Evolutionary conservation across 2,329 filamentous ascomycete genomes (phyloP), one percentile per base, ranked within the genome.

Genomic region (Septoria petroselini): DNA sequence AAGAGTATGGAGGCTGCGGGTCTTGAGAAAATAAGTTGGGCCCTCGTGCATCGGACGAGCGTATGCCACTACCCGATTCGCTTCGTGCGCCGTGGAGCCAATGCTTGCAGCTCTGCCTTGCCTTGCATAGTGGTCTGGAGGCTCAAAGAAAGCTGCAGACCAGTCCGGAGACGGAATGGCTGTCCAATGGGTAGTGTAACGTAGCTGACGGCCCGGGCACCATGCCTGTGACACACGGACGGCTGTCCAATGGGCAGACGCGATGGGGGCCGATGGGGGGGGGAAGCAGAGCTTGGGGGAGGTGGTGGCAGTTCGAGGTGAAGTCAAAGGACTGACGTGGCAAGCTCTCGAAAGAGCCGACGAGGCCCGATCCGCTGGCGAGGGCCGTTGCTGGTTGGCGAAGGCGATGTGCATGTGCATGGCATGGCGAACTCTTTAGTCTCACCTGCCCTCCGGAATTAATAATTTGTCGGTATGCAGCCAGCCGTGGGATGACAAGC

Each of bases 101-200:
- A 48, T 41, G 43, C 42, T 27, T 25, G 39, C 7, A 18, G 15
- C 25, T n/a, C n/a, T 34, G 52, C 52, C 48, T 51, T 45, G 43
- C 42, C 34, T 45, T 45, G n/a, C n/a, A n/a, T n/a, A n/a, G n/a
- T n/a, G n/a, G 48, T 42, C 31, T 42, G 49, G 35, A 52, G 33
- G 40, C 43, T 48, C 44, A 42, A 29, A 52, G 29, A 37, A 9
- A 31, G 40, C 44, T 40, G 17, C 39, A 44, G 18, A 43, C 37
- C 39, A 41, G 29, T 40, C 49, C 49, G 49, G 33, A 27, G 19
- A 17, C 50, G 47, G 45, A 18, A 30, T 23, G 23, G 9, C 15
- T 17, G 43, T 40, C 53, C 53, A 52, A 55, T 55, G 49, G 45
- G 38, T 37, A 23, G 41, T 52, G 53, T 40, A 40, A 50, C 45